phyloP scores from a whole-genome alignment of 1,139 yeast genomes.

The Pichia sp. region DNA sequence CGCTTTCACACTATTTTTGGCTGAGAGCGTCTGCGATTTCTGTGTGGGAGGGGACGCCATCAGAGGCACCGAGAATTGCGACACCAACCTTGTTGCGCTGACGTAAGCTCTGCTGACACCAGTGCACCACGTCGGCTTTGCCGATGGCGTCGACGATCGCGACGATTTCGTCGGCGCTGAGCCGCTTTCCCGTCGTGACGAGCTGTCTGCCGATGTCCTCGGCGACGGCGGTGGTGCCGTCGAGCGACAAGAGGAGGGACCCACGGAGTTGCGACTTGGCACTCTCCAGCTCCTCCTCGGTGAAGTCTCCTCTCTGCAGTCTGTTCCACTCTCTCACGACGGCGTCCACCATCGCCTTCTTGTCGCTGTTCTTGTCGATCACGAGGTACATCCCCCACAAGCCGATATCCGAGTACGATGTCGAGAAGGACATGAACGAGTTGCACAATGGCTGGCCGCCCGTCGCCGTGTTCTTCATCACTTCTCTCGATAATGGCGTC shows the following conservation, averaged over 20 bases:
- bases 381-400: constrained; percentile 95
- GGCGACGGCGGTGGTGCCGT: constrained; percentile 94
- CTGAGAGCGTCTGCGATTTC: no score
- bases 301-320: constrained; percentile 68
- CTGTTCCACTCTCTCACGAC: constrained; percentile 88
- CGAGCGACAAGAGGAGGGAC: constrained; percentile 80
- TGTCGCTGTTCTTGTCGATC: constrained; percentile 69
- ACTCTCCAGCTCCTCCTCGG: constrained; percentile 86
- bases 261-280: constrained; percentile 96
- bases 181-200: constrained; percentile 89
- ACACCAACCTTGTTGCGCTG: constrained; percentile 86
- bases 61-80: constrained; percentile 86
- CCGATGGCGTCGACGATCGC: constrained; percentile 78
- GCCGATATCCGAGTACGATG: constrained; percentile 97
- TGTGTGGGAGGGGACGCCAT: constrained; percentile 30
- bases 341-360: constrained; percentile 67
- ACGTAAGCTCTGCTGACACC: constrained; percentile 85
- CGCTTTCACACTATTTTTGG: no score
- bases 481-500: constrained; percentile 76
- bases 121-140: constrained; percentile 73
- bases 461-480: constrained; percentile 44
- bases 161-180: constrained; percentile 91
- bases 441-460: constrained; percentile 69
- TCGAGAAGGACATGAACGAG: constrained; percentile 94
- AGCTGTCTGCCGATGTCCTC: constrained; percentile 98